Evolutionary conservation across 2,329 filamentous ascomycete species (phyloP), one percentile per base, ranked within the genome.

Genomic region (Dichotomopilus funicola): DNA sequence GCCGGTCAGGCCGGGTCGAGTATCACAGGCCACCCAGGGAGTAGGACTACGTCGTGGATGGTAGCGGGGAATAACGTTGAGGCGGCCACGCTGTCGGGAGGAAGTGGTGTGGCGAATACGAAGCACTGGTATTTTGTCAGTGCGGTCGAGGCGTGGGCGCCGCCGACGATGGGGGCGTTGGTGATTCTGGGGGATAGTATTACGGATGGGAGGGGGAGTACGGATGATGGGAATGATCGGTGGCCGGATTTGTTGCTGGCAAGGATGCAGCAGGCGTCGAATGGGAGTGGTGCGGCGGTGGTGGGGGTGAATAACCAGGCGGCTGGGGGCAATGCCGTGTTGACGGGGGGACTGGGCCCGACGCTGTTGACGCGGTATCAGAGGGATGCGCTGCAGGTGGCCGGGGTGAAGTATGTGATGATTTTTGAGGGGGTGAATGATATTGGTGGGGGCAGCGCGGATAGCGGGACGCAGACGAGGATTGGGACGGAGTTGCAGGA

Each of bases 341-440:
- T 88, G 0, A 70, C 71, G 8, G 82, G 85, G 51, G 80, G 84
- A 0, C 73, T 86, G 0, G 84, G 85, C 0, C 85, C 85, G 2
- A 81, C 79, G 40, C 76, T 81, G 0, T 70, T 86, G 36, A 72
- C 75, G 42, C 79, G 84, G 4, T 77, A 87, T 59, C 78, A 85
- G 64, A 77, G 84, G n/a, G 85, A 88, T 64, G 78, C 85, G 1
- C 73, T 88, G 1, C 67, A 77, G 0, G 78, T 82, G 36, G 73
- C 78, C 0, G 79, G 79, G 4, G 77, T 83, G 2, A 73, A 74
- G 61, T 86, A 84, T 63, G 79, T 79, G 27, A 76, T 88, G 71
- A 74, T 87, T 40, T 88, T 86, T 65, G 81, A 86, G 66, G 84
- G 85, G 19, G 82, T 88, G 34, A 87, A 87, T 63, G 85, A 88